Evolutionary conservation across 2,329 filamentous ascomycete species (phyloP).

Genomic region (Corynespora cassiicola): DNA sequence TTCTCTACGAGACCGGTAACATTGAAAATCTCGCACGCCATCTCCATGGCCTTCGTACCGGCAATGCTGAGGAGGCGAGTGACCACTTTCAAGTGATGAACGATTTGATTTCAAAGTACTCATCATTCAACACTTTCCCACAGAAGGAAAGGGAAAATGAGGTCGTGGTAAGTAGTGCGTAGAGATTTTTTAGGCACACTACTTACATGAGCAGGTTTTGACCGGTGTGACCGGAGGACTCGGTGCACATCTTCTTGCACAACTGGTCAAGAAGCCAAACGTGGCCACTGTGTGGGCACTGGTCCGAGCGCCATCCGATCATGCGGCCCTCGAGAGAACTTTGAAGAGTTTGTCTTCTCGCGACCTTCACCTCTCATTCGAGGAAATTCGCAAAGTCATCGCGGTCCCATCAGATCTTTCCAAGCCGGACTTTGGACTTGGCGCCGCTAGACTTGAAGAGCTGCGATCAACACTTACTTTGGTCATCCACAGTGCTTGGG

Average conservation of each 20-base stretch:
- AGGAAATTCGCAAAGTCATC: slow-evolving; percentile 35
- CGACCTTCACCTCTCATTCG: slow-evolving; percentile 40
- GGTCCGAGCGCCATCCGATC: slow-evolving; percentile 53
- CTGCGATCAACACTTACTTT: slow-evolving; percentile 39
- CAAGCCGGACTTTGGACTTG: slow-evolving; percentile 50
- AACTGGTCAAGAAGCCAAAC: slow-evolving; percentile 33
- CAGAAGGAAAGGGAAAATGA: slow-evolving; percentile 7
- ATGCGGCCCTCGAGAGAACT: slow-evolving; percentile 43
- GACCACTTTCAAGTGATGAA: slow-evolving; percentile 53
- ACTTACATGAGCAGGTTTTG: slow-evolving; percentile 48
- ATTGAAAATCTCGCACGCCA: slow-evolving; percentile 54
- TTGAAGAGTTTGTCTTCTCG: slow-evolving; percentile 43
- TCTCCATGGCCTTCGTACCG: slow-evolving; percentile 52
- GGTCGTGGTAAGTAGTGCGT: slow-evolving; percentile 16
- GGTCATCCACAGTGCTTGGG: slow-evolving; percentile 62
- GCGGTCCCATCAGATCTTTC: slow-evolving; percentile 51
- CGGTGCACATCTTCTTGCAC: slow-evolving; percentile 63
- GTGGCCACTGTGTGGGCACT: slow-evolving; percentile 58
- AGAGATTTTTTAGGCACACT: slow-evolving; percentile 13
- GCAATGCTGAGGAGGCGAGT: slow-evolving; percentile 36
- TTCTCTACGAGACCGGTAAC: slow-evolving; percentile 65
- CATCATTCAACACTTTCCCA: slow-evolving; percentile 35
- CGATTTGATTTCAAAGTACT: slow-evolving; percentile 54
- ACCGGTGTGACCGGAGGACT: slow-evolving; percentile 72
- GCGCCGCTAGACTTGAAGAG: slow-evolving; percentile 16